Evolutionary conservation across 805 yeast genomes (phyloP), one percentile per base, ranked within the genome.

Genomic region (Monosporozyma solicola): DNA sequence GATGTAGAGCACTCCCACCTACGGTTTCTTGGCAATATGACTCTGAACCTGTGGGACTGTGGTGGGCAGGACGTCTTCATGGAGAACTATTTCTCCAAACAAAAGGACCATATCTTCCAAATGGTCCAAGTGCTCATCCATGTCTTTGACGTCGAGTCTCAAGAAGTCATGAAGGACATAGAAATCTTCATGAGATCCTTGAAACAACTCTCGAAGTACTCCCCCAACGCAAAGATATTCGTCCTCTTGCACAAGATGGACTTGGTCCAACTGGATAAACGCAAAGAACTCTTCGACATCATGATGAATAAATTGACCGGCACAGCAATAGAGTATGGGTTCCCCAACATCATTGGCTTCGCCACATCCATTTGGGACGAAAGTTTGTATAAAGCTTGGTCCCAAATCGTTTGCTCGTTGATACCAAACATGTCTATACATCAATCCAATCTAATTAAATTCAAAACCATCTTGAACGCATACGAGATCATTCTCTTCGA

Each of bases 341-440:
- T 89, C 70, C 67, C 68, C 31, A 74, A 80, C 47, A 73, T 89
- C 47, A 79, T 80, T 15, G 97, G 97, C 2, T 92, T 90, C 65
- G 92, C 97, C 5, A 94, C 98, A 0, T 87, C 96, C 1, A 92
- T 92, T 53, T 92, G 98, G 98, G 97, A 92, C 71, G 98, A 92
- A 68, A 83, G 92, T 63, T 74, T 92, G 54, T 94, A 92, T 68
- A 91, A 87, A 67, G 99, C 99, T 1, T 94, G 99, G 99, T 87
- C 96, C 2, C 87, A 84, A 49, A 92, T 94, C 55, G 97, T 94
- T 37, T 91, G 98, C 64, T 86, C 97, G 1, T 75, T 94, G 59
- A 92, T 94, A 53, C 97, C 99, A 13, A 92, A 94, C 63, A 91
- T 92, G 80, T 77, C 80, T 41, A 71, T 82, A 15, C 86, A 89